Evolutionary conservation across 306 rosid species (phyloP), one percentile per base, ranked within the genome.

Genomic region (Cajanus cajan): DNA sequence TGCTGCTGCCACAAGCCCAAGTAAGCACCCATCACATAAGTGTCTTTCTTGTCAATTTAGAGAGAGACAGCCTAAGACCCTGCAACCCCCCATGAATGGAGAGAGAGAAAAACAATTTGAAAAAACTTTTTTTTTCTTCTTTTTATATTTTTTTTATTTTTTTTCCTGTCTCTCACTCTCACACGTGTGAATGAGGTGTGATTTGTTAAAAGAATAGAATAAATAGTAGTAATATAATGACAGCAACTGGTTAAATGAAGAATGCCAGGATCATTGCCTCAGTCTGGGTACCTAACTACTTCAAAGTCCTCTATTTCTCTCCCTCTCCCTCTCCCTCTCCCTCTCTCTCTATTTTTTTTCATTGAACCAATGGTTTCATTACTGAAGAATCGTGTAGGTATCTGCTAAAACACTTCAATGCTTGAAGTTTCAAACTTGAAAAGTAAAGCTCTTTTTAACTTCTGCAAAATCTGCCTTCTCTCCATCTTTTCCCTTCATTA

Each of bases 161-260:
- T 19, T n/a, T 34, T 52, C 5, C 34, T 64, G 43, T 66, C 88
- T 74, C 78, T 86, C 83, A 81, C 83, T 83, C 86, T 77, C 94
- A 88, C 97, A 88, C 91, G 91, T 90, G 97, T 40, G 91, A 89
- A 74, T 74, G 82, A 77, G 24, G 79, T 79, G 82, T 80, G 85
- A 68, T 73, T 79, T 45, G 71, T 74, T 78, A 50, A 36, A 71
- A 33, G 73, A 52, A 78, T 25, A 59, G 68, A 44, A 78, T 78
- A 65, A 80, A 76, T 80, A 77, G 45, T 80, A 77, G 45, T 55
- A 63, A 65, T 61, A 78, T 76, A 62, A 52, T 74, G 74, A 74
- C 74, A 41, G 43, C 80, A 78, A 73, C 86, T 78, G 58, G 80
- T 82, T 77, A 48, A 79, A 63, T 82, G 80, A 73, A 65, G 64